Evolutionary conservation across 768 basidiomycete species (phyloP).

Genomic region (Russula sp.): DNA sequence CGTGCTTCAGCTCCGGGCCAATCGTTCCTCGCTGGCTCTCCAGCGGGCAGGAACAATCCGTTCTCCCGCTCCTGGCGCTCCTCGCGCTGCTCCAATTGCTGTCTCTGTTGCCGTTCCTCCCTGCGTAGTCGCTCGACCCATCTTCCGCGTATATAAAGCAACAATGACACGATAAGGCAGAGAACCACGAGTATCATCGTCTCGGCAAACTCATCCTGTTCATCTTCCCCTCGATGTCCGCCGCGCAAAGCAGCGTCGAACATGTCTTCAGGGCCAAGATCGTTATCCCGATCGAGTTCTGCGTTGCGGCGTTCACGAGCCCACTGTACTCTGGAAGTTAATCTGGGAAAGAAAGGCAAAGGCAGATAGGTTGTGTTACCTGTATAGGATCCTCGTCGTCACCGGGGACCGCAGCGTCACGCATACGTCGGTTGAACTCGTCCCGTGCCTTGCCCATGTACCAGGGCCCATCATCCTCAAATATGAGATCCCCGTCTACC

Average conservation of each 20-base stretch:
- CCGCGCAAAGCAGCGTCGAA: conserved; percentile 65
- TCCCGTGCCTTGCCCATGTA: conserved; percentile 81
- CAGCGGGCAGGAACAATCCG: conserved; percentile 33
- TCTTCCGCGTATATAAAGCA: conserved; percentile 77
- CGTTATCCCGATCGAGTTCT: conserved; percentile 68
- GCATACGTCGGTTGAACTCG: conserved; percentile 61
- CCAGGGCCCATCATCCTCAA: conserved; percentile 66
- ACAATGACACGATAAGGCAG: conserved; percentile 66
- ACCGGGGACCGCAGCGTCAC: conserved; percentile 41
- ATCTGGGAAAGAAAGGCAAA: not conserved
- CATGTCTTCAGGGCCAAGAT: conserved; percentile 81
- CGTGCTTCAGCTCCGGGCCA: conserved; percentile 30
- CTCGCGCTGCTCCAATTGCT: conserved; percentile 41
- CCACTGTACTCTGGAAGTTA: conserved; percentile 49
- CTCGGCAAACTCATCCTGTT: conserved; percentile 69
- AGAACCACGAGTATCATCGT: conserved; percentile 75
- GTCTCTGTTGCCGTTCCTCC: conserved; percentile 49
- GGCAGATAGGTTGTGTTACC: conserved; percentile 38
- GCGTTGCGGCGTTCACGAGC: conserved; percentile 69
- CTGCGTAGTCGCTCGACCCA: conserved; percentile 70
- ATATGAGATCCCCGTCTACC: conserved; percentile 34
- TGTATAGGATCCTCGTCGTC: conserved; percentile 74
- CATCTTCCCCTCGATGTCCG: conserved; percentile 59
- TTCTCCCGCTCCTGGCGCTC: conserved; percentile 32
- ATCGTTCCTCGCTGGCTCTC: conserved; percentile 34